A percentile compares a stretch with the other conserved stretches of the same genome.
Conservation (phyloP, 1,284 basidiomycete species). For the Cerrena zonata region DNA sequence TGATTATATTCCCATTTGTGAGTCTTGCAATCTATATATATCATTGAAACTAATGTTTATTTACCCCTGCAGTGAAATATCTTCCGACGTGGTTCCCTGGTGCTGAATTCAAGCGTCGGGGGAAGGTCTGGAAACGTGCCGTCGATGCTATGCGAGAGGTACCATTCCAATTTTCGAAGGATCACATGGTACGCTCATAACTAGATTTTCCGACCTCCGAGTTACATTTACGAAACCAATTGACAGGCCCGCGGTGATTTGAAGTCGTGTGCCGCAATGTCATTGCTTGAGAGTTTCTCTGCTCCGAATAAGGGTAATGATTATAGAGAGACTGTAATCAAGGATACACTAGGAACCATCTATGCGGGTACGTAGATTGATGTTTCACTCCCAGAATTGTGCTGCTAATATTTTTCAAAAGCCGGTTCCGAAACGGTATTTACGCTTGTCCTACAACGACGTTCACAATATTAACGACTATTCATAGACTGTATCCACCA, state of each 20-base stretch:
- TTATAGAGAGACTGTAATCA: constrained; percentile 3
- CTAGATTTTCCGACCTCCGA: neutral
- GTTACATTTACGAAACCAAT: neutral
- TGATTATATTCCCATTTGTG: constrained; percentile 21
- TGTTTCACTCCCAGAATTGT: neutral
- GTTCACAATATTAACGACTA: neutral
- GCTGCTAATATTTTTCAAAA: neutral
- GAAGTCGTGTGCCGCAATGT: neutral
- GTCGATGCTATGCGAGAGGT: constrained; percentile 5
- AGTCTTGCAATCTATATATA: constrained; percentile 1
- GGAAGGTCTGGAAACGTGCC: constrained; percentile 24
- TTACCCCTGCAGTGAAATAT: constrained; percentile 12
- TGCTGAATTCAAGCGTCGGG: constrained; percentile 27
- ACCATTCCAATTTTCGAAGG: constrained; percentile 7
- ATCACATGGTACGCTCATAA: neutral
- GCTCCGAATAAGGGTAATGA: neutral
- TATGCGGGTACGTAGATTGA: constrained; percentile 3
- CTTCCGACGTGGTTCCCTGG: constrained; percentile 26
- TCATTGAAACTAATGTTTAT: neutral
- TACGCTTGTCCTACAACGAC: neutral
- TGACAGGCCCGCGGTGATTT: neutral
- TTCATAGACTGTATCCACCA: neutral
- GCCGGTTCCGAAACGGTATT: constrained; percentile 4
- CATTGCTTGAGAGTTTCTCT: neutral
- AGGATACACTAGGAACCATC: constrained; percentile 2